These are phyloP conservation scores for Cucurbita argyrosperma DNA, from an alignment of 306 rosid genomes.

Conservation along the genomic window DNA sequence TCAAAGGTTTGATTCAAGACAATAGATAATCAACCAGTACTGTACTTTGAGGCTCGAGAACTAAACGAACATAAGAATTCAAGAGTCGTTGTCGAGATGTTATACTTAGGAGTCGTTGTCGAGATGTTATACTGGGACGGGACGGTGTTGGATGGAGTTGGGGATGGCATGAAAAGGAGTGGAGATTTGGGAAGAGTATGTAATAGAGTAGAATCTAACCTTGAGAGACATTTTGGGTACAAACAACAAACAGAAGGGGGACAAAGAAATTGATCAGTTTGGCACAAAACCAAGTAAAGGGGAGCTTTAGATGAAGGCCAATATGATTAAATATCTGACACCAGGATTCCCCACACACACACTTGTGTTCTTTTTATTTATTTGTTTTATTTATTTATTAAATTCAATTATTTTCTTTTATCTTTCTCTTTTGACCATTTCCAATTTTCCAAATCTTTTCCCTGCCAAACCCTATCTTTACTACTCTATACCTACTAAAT, in stretches of 20 bases:
- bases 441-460: background rate
- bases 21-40: too few relatives aligned
- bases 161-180: too few relatives aligned
- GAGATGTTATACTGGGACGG: too few relatives aligned
- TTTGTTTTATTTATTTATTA: background rate
- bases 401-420: background rate
- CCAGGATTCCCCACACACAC: constrained; percentile 7
- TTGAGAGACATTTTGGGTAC: constrained; percentile 5
- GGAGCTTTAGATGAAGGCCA: background rate
- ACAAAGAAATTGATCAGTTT: background rate
- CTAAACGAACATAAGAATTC: too few relatives aligned
- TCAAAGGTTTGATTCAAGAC: too few relatives aligned
- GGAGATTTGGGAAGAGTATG: too few relatives aligned
- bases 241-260: constrained; percentile 6
- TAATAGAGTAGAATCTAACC: constrained; percentile 9
- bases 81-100: too few relatives aligned
- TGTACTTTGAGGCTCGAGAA: too few relatives aligned
- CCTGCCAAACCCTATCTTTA: background rate
- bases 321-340: constrained; percentile 6
- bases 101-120: too few relatives aligned
- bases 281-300: constrained; percentile 11
- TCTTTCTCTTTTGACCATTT: background rate
- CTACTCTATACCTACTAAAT: background rate
- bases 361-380: background rate
- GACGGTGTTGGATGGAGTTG: too few relatives aligned